Evolutionary conservation across 176 grass and related monocot genomes (phyloP).

Genomic region (Ensete ventricosum): DNA sequence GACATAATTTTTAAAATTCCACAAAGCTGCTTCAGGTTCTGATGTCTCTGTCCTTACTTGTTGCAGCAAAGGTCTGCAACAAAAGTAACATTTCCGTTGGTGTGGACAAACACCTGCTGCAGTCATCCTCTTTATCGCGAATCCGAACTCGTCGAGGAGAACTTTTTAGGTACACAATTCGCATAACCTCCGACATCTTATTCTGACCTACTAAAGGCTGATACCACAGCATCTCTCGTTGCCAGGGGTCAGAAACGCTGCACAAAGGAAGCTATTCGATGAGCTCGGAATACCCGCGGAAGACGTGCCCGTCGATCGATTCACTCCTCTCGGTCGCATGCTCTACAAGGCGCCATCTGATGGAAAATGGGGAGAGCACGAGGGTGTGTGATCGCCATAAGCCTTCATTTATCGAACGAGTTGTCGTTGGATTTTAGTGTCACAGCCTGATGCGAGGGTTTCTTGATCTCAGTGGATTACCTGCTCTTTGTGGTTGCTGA

Average conservation of each 20-base stretch:
- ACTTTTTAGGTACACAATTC: conserved; percentile 54
- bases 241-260: conserved; percentile 84
- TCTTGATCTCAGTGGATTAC: conserved; percentile 54
- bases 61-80: conserved; percentile 86
- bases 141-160: conserved; percentile 83
- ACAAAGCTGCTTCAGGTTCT: not conserved
- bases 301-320: conserved; percentile 71
- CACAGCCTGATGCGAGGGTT: conserved; percentile 1
- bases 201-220: not conserved
- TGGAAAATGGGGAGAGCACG: conserved; percentile 94
- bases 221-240: not conserved
- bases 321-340: conserved; percentile 78
- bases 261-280: conserved; percentile 86
- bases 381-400: conserved; percentile 34
- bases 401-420: conserved; percentile 27
- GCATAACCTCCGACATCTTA: not conserved
- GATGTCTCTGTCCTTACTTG: conserved; percentile 5
- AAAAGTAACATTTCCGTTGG: conserved; percentile 93
- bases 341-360: conserved; percentile 94
- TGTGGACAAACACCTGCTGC: conserved; percentile 98
- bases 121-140: conserved; percentile 94
- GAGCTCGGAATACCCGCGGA: conserved; percentile 74
- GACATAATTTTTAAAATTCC: not conserved
- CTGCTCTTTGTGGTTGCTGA: conserved; percentile 71
- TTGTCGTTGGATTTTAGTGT: not conserved